Evolutionary conservation across 306 rosid genomes (phyloP), one percentile per base, ranked within the genome.

Genomic region (Begonia fuchsioides): DNA sequence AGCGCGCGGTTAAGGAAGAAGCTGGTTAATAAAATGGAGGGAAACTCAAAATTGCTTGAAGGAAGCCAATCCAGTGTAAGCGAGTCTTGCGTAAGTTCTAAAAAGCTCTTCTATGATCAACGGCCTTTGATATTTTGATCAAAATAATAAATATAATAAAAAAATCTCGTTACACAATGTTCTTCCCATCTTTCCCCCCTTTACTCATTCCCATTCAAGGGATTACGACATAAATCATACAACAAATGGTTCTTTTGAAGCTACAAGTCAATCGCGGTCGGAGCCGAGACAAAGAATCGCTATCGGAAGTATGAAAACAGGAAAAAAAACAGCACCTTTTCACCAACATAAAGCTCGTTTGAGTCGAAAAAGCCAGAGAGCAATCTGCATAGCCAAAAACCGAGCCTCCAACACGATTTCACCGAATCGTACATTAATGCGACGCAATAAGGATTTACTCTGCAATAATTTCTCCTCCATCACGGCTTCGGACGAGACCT

Each of bases 401-500:
- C 93, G 76, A 60, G 70, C 73, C 67, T 77, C 95, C 70, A 90
- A 70, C 53, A 58, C 20, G 38, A 82, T 60, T 64, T 58, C 69
- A 2, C 85, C 94, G 61, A 79, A 57, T 66, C 70, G 65, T 13
- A 71, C 67, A 50, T 48, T 74, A 54, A 85, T 45, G 82, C 84
- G 67, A 50, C 39, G 32, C 16, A 74, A 44, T 18, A 85, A 47
- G 48, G 94, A 82, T 53, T 76, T 81, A 63, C 66, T 73, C 52
- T 72, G 80, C 8, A 55, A 67, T 61, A 67, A 56, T 60, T 73
- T 90, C 1, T 82, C 87, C 64, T 81, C 87, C 6, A 85, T 77
- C 43, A 90, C 63, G 32, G 98, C 95, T 72, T 81, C 81, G 2
- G 95, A 90, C 15, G 95, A 90, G 56, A 90, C 76, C 72, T 69